phyloP scores from a whole-genome alignment of 1,284 basidiomycete species.

The Tremellales sp. region DNA sequence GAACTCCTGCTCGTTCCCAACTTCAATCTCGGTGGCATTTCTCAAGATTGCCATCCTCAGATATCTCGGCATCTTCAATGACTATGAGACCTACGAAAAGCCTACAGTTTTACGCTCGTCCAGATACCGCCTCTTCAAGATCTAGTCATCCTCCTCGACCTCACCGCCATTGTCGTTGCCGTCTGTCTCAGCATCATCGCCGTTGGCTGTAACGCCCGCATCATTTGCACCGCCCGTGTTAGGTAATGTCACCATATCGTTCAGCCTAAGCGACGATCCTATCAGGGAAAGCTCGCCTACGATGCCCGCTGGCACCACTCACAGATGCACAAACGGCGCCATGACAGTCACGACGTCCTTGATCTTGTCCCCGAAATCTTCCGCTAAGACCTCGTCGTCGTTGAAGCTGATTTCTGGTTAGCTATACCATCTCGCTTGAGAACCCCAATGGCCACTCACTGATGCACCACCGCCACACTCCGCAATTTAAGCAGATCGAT shows the following conservation, averaged over 20 bases:
- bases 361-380: conserved; percentile 64
- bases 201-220: no score
- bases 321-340: conserved; percentile 79
- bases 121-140: no score
- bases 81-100: background rate
- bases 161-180: background rate
- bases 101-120: background rate
- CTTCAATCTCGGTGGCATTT: no score
- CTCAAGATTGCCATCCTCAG: conserved; percentile 1
- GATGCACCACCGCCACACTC: conserved; percentile 65
- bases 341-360: conserved; percentile 57
- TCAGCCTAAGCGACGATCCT: conserved; percentile 54
- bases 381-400: conserved; percentile 66
- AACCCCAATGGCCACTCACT: conserved; percentile 52
- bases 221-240: conserved; percentile 47
- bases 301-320: conserved; percentile 32
- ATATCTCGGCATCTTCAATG: background rate
- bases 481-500: conserved; percentile 83
- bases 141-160: conserved; percentile 5
- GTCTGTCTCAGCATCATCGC: no score
- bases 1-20: no score
- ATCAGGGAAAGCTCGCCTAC: background rate
- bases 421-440: background rate
- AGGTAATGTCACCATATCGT: conserved; percentile 61
- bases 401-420: conserved; percentile 57